Base-by-base conservation (phyloP, 2,329 filamentous ascomycete genomes). In the Exophiala lecanii-corni region DNA sequence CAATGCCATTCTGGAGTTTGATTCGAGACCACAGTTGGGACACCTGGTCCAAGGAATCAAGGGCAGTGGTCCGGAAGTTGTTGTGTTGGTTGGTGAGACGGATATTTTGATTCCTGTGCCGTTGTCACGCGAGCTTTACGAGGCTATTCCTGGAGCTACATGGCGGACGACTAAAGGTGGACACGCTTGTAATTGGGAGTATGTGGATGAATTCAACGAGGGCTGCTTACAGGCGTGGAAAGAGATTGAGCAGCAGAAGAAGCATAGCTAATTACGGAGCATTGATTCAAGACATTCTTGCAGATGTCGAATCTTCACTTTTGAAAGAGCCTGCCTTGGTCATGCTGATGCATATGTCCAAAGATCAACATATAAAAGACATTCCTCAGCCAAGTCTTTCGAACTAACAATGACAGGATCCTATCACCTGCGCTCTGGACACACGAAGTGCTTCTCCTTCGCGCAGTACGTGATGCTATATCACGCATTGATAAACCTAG, bases 151-250 rank as follows among this genome's bases (percentile, higher is more conserved):
- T 3, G 46, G 42, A 2, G 30, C 26, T 20, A 15, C n/a, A 1
- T 49, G 38, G 35, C 18, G 28, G 10, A 41, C 34, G 3, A 45
- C 39, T 3, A 38, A 12, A 16, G 46, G 46, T 5, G 41, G 41
- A 6, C 46, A 49, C 15, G 42, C 41, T 9, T 49, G 46, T 19
- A 45, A 42, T 19, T 42, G 34, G 38, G 46, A 49, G 35, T 41
- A 31, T 25, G 25, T 41, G n/a, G 41, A 42, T 23, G 39, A 38
- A 38, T 49, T 49, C n/a, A 49, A 45, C 13, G 2, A 20, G 34
- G 32, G 23, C 10, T 44, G 36, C 20, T 25, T 49, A 18, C 25
- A 39, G 4, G 18, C 12, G 23, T 49, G 33, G 33, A 35, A 17
- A 18, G 33, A 17, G 4, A 20, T 35, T 17, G 33, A 35, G 17